Conservation (phyloP, 345 rosid species). For the Hibiscus mutabilis region DNA sequence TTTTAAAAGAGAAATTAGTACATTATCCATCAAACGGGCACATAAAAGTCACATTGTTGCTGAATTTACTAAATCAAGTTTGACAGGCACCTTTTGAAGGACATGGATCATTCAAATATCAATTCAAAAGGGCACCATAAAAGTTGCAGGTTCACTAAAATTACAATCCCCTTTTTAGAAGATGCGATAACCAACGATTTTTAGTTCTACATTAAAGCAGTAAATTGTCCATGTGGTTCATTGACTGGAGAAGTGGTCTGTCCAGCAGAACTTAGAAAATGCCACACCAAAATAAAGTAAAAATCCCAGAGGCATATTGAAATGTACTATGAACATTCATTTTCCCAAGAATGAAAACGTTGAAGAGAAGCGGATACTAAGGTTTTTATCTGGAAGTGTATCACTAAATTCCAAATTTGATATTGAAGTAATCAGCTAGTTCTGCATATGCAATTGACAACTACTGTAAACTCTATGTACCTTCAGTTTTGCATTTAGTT, state of each 20-base stretch:
- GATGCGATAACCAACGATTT: neutral
- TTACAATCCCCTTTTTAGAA: neutral
- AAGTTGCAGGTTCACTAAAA: neutral
- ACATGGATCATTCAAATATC: neutral
- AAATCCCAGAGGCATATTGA: neutral
- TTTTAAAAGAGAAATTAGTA: slow-evolving; percentile 19
- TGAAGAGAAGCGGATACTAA: neutral
- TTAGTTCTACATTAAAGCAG: neutral
- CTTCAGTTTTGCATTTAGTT: neutral
- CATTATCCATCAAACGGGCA: slow-evolving; percentile 3
- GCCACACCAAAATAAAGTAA: neutral
- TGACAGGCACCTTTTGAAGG: neutral
- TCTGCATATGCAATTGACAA: neutral
- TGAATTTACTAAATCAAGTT: neutral
- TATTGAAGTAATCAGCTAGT: neutral
- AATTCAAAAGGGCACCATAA: neutral
- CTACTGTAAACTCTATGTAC: neutral
- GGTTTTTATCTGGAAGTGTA: neutral
- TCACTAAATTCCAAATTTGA: neutral
- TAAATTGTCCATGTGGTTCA: neutral
- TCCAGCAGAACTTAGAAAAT: neutral
- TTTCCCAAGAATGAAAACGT: neutral
- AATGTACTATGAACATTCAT: neutral
- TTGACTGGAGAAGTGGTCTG: neutral
- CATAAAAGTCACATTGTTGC: neutral